These are phyloP conservation scores for Phytopythium delawarense DNA, from an alignment of 352 stramenopile species.

Conservation along the genomic window DNA sequence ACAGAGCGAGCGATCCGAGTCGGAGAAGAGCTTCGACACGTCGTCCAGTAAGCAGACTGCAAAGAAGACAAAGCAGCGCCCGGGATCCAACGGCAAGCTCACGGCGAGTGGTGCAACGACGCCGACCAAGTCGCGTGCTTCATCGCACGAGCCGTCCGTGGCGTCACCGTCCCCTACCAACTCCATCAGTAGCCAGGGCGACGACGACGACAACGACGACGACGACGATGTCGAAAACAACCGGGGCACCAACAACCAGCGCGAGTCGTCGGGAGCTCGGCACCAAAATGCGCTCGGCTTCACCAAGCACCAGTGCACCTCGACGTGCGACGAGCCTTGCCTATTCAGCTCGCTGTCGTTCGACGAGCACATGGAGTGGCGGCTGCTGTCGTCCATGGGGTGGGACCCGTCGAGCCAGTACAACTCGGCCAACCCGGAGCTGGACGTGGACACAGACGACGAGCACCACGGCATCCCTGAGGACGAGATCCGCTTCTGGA, in stretches of 20 bases:
- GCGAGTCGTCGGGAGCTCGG: conserved; percentile 23
- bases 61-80: conserved; percentile 19
- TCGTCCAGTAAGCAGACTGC: conserved; percentile 5
- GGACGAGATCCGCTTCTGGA: conserved; percentile 85
- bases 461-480: conserved; percentile 79
- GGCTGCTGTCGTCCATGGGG: conserved; percentile 82
- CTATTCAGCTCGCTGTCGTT: conserved; percentile 42
- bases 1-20: conserved; percentile 27
- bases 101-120: conserved; percentile 13
- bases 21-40: conserved; percentile 25
- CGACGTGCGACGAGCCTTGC: conserved; percentile 47
- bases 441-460: conserved; percentile 72
- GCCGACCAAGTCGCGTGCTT: conserved; percentile 11
- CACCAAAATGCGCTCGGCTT: conserved; percentile 12
- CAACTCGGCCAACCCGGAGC: conserved; percentile 53
- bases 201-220: conserved; percentile 32
- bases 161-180: conserved; percentile 41
- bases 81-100: conserved; percentile 18
- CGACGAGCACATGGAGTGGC: conserved; percentile 70
- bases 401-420: conserved; percentile 69
- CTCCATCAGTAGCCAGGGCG: conserved; percentile 34
- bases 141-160: conserved; percentile 11
- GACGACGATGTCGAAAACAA: conserved; percentile 28
- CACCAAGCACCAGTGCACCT: conserved; percentile 47
- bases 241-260: conserved; percentile 27